phyloP scores from a whole-genome alignment of 495 filamentous ascomycete genomes.

The Pyronema domesticum region DNA sequence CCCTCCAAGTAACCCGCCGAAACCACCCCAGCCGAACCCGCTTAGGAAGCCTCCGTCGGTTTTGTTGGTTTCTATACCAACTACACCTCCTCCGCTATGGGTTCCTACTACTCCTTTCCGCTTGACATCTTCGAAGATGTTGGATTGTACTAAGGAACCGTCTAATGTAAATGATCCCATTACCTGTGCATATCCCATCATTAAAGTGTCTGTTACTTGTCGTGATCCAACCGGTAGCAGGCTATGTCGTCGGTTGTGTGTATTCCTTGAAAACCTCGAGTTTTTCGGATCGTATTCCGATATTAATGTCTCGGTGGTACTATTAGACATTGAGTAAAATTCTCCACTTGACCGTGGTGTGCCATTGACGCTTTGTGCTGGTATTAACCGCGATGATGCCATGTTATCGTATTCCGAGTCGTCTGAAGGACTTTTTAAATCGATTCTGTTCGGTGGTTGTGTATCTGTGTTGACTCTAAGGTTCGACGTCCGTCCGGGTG shows the following conservation, averaged over 20 bases:
- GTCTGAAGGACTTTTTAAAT: constrained; percentile 20
- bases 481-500: neutral
- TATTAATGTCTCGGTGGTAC: constrained; percentile 78
- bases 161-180: constrained; percentile 81
- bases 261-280: constrained; percentile 30
- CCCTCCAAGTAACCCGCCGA: constrained; percentile 75
- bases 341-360: constrained; percentile 81
- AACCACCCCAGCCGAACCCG: constrained; percentile 70
- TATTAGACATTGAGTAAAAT: constrained; percentile 84
- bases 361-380: constrained; percentile 27
- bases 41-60: constrained; percentile 64
- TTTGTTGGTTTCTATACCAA: constrained; percentile 59
- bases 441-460: constrained; percentile 6
- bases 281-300: constrained; percentile 72
- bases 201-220: constrained; percentile 50
- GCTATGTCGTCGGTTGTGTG: constrained; percentile 40
- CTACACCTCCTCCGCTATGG: constrained; percentile 60
- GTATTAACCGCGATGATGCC: constrained; percentile 13
- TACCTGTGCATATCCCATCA: constrained; percentile 98
- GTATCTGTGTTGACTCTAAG: neutral
- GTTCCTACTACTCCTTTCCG: constrained; percentile 78
- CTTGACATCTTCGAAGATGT: constrained; percentile 87
- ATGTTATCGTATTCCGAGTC: constrained; percentile 16
- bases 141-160: constrained; percentile 74
- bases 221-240: constrained; percentile 25